Conservation (phyloP, 1,284 basidiomycete species). For the Rhodotorula sp. region DNA sequence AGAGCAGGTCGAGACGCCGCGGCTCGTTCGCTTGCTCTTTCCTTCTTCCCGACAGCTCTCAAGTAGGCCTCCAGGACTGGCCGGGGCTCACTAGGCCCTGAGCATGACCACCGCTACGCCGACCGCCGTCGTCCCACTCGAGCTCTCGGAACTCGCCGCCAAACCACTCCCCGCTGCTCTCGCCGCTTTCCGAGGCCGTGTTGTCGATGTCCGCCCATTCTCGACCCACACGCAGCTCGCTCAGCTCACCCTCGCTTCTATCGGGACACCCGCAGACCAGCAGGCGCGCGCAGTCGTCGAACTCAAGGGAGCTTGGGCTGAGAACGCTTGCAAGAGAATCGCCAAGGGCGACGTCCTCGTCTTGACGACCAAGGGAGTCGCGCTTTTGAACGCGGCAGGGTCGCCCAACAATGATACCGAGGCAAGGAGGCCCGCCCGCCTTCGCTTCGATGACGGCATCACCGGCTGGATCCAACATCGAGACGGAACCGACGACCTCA, state of each 20-base stretch:
- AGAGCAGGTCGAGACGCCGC: no score
- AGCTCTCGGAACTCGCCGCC: not conserved
- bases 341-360: slow-evolving; percentile 9
- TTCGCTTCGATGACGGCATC: slow-evolving; percentile 3
- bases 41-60: not conserved
- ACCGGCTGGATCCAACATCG: slow-evolving; percentile 4
- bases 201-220: slow-evolving; percentile 1
- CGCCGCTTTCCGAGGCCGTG: slow-evolving; percentile 3
- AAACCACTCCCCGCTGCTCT: not conserved
- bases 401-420: not conserved
- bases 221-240: slow-evolving; percentile 8
- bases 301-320: slow-evolving; percentile 12
- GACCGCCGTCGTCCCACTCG: not conserved
- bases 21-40: no score
- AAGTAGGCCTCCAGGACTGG: not conserved
- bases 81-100: not conserved
- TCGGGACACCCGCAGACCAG: not conserved
- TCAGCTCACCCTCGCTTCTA: not conserved
- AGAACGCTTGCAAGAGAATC: not conserved
- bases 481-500: slow-evolving; percentile 6
- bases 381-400: not conserved
- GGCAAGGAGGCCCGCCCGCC: not conserved
- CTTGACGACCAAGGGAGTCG: not conserved
- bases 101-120: not conserved
- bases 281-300: not conserved